phyloP scores from a whole-genome alignment of 495 filamentous ascomycete genomes.

The Alectoria sarmentosa region DNA sequence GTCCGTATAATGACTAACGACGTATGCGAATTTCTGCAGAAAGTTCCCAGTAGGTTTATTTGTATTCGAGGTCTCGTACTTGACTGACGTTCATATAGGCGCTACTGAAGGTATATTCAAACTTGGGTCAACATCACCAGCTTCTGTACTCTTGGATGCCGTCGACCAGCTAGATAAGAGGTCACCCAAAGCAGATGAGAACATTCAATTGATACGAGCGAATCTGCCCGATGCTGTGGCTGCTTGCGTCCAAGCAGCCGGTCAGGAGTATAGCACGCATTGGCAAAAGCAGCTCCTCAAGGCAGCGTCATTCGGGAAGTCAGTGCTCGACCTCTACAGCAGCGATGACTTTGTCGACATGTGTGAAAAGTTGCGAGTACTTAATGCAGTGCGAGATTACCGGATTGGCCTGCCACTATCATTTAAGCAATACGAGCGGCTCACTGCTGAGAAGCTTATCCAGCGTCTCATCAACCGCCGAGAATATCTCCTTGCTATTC shows the following conservation, averaged over 20 bases:
- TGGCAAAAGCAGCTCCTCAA: slow-evolving; percentile 96
- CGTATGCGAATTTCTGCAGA: slow-evolving; percentile 91
- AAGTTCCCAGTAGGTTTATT: slow-evolving; percentile 56
- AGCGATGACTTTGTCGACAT: slow-evolving; percentile 98
- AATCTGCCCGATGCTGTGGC: slow-evolving; percentile 88
- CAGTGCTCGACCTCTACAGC: slow-evolving; percentile 90
- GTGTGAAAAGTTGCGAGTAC: slow-evolving; percentile 86
- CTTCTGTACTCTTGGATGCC: slow-evolving; percentile 87
- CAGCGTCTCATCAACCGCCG: slow-evolving; percentile 78
- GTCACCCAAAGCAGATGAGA: slow-evolving; percentile 94
- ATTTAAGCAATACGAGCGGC: slow-evolving; percentile 81
- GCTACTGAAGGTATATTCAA: slow-evolving; percentile 84
- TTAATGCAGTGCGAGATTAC: slow-evolving; percentile 87
- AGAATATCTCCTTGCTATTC: slow-evolving; percentile 86
- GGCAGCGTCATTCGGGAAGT: slow-evolving; percentile 95
- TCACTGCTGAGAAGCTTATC: slow-evolving; percentile 82
- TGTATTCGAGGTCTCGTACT: not conserved
- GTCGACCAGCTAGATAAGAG: slow-evolving; percentile 86
- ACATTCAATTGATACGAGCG: slow-evolving; percentile 85
- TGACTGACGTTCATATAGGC: slow-evolving; percentile 35
- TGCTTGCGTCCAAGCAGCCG: slow-evolving; percentile 82
- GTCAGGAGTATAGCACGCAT: slow-evolving; percentile 78
- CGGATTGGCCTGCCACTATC: slow-evolving; percentile 87
- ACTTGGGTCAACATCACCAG: slow-evolving; percentile 76
- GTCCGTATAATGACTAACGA: slow-evolving; percentile 83